Percentiles rank a stretch among this genome's conserved stretches.
Conservation (phyloP, 163 green algal species). For the Scenedesmus sp. region DNA sequence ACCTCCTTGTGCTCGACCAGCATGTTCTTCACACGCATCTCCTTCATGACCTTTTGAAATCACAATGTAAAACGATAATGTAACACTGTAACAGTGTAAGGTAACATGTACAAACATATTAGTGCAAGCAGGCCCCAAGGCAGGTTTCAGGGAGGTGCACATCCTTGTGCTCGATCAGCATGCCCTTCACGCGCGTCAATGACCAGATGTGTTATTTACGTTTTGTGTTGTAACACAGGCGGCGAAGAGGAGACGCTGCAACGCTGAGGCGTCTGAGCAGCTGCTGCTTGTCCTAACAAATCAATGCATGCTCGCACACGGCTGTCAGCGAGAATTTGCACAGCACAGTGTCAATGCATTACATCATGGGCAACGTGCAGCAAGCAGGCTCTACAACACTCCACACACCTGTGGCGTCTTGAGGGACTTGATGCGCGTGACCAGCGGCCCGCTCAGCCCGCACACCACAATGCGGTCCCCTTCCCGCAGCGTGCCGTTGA, state of each 20-base stretch:
- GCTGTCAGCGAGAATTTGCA: too few relatives aligned
- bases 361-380: neutral
- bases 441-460: conserved; percentile 92
- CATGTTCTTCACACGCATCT: neutral
- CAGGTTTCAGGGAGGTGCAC: conserved; percentile 70
- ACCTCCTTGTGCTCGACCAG: too few relatives aligned
- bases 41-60: neutral
- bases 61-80: too few relatives aligned
- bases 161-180: conserved; percentile 98
- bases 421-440: conserved; percentile 94
- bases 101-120: neutral
- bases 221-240: neutral
- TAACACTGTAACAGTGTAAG: neutral
- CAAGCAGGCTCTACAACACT: neutral
- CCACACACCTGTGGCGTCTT: conserved; percentile 87
- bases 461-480: conserved; percentile 94
- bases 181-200: conserved; percentile 96
- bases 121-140: neutral
- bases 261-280: too few relatives aligned
- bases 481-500: conserved; percentile 93
- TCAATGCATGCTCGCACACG: too few relatives aligned
- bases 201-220: neutral
- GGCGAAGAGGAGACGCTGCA: neutral
- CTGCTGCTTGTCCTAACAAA: too few relatives aligned
- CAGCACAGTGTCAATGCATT: too few relatives aligned